Percentiles rank a stretch among this genome's conserved stretches.
Evolutionary conservation across 129 eudicot genomes (phyloP).

Genomic region (Flaveria linearis): DNA sequence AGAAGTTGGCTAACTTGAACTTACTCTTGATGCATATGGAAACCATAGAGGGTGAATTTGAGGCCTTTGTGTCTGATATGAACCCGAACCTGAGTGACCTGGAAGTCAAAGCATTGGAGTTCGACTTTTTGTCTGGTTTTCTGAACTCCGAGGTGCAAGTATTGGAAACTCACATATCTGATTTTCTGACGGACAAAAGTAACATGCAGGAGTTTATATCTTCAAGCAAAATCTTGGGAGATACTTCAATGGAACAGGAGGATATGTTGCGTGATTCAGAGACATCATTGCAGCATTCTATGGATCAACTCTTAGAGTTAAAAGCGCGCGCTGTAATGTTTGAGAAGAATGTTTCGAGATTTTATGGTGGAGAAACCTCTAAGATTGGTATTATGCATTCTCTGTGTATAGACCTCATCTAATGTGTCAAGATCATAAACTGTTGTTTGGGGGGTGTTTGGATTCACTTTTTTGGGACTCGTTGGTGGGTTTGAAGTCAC

Average conservation of each 20-base stretch:
- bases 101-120: constrained; percentile 55
- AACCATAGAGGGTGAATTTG: constrained; percentile 65
- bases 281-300: constrained; percentile 62
- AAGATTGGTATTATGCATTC: constrained; percentile 25
- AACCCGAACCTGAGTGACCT: constrained; percentile 41
- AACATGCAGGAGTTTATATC: constrained; percentile 44
- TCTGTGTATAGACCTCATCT: not conserved
- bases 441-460: not conserved
- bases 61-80: constrained; percentile 52
- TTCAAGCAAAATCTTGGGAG: constrained; percentile 47
- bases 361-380: constrained; percentile 51
- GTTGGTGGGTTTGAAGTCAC: no score
- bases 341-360: constrained; percentile 44
- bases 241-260: constrained; percentile 42
- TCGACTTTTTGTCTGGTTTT: constrained; percentile 66
- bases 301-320: constrained; percentile 63
- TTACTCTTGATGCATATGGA: constrained; percentile 78
- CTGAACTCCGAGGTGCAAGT: constrained; percentile 75
- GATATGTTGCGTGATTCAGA: constrained; percentile 63
- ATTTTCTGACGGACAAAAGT: constrained; percentile 49
- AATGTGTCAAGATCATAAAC: no score
- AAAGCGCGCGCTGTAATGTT: constrained; percentile 60
- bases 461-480: no score
- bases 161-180: constrained; percentile 43
- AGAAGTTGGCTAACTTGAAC: constrained; percentile 68